Evolutionary conservation across 2,329 filamentous ascomycete species (phyloP).

Genomic region (Colletotrichum gigasporum): DNA sequence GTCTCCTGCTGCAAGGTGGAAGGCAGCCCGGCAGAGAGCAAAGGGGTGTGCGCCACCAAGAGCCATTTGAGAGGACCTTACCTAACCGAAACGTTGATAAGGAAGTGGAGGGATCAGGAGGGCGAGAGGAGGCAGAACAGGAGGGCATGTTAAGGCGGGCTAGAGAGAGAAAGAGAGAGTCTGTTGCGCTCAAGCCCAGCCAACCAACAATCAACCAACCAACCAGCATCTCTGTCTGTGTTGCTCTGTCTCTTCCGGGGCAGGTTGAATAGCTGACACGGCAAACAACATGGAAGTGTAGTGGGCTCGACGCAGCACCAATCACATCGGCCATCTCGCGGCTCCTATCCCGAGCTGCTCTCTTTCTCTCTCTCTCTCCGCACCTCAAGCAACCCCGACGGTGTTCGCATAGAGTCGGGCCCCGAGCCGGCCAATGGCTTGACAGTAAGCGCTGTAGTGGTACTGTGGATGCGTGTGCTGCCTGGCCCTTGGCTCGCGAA

Average conservation of each 20-base stretch:
- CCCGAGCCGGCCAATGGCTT: neutral
- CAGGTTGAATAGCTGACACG: neutral
- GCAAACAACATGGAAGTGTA: neutral
- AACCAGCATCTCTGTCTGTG: neutral
- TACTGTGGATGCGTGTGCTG: neutral
- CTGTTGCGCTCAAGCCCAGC: neutral
- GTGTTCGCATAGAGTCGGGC: conserved; percentile 2
- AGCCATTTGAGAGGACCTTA: conserved; percentile 13
- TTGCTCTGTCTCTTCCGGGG: neutral
- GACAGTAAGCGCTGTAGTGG: neutral
- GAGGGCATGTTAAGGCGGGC: neutral
- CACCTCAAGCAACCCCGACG: neutral
- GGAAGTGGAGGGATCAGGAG: neutral
- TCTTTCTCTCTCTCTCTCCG: too few relatives aligned
- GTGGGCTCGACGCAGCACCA: neutral
- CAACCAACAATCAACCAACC: neutral
- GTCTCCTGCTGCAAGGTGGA: conserved; percentile 7
- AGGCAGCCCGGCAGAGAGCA: neutral
- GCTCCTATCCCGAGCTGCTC: too few relatives aligned
- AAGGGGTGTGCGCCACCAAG: conserved; percentile 9
- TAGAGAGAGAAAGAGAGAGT: conserved; percentile 1
- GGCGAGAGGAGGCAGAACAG: neutral
- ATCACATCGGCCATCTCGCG: too few relatives aligned
- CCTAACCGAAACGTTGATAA: conserved; percentile 12
- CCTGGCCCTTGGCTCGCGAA: neutral